Conservation (phyloP, 2,329 filamentous ascomycete species). For the Thermothelomyces thermophilus region DNA sequence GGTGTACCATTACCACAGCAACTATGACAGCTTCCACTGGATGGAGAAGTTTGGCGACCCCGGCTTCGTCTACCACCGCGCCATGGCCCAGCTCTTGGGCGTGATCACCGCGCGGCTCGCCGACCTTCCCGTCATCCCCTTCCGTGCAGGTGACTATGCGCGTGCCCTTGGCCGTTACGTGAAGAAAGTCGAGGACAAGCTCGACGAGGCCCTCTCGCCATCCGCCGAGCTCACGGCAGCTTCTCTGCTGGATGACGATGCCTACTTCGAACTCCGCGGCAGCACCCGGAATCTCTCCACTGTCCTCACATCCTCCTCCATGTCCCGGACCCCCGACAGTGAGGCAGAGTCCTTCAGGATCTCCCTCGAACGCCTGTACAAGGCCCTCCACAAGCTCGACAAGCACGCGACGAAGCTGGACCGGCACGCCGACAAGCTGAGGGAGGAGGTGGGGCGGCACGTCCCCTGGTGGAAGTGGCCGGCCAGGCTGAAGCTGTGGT, state of each 20-base stretch:
- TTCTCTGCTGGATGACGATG: conserved; percentile 27
- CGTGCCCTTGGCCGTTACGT: conserved; percentile 47
- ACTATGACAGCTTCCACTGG: conserved; percentile 88
- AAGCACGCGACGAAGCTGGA: conserved; percentile 12
- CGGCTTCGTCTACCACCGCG: conserved; percentile 57
- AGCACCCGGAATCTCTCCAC: conserved; percentile 16
- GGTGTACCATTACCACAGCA: conserved; percentile 80
- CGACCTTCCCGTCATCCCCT: conserved; percentile 55
- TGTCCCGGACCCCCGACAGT: background rate
- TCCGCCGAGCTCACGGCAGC: background rate
- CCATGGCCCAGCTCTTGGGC: conserved; percentile 60
- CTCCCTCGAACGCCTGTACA: conserved; percentile 29
- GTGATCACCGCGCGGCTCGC: conserved; percentile 55
- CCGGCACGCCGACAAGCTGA: conserved; percentile 37
- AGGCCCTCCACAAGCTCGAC: conserved; percentile 30
- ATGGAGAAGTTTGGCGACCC: conserved; percentile 75
- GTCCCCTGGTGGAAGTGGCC: conserved; percentile 77
- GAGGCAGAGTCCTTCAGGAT: conserved; percentile 18
- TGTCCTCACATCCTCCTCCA: background rate
- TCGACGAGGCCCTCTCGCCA: conserved; percentile 29
- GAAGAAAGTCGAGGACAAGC: conserved; percentile 43
- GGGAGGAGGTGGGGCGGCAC: conserved; percentile 34
- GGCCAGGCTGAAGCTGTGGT: conserved; percentile 48
- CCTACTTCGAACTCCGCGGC: conserved; percentile 31
- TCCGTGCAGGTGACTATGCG: conserved; percentile 61